phyloP scores from a whole-genome alignment of 805 yeast species.

The Cyberlindnera euphorbiiphila region DNA sequence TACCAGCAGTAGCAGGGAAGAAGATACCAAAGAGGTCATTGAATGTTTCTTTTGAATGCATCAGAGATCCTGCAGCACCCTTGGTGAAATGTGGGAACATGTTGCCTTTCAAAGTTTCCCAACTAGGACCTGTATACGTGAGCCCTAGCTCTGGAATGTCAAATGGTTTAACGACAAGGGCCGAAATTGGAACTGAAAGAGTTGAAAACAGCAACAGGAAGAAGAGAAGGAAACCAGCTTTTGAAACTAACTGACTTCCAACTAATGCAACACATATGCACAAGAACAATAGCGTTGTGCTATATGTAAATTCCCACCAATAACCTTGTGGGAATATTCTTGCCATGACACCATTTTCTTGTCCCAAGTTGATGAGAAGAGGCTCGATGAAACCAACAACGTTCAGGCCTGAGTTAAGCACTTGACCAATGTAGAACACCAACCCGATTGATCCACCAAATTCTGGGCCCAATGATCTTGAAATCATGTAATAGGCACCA shows the following conservation, averaged over 20 bases:
- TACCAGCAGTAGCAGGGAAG: slow-evolving; percentile 98
- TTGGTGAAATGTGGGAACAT: slow-evolving; percentile 75
- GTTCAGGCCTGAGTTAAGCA: slow-evolving; percentile 84
- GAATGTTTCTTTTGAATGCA: slow-evolving; percentile 63
- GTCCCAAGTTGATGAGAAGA: slow-evolving; percentile 72
- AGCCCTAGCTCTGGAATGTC: slow-evolving; percentile 44
- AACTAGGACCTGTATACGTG: slow-evolving; percentile 68
- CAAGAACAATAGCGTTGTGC: slow-evolving; percentile 60
- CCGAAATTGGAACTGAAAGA: slow-evolving; percentile 76
- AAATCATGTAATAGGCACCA: slow-evolving; percentile 97
- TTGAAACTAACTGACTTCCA: slow-evolving; percentile 78
- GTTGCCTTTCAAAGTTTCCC: slow-evolving; percentile 62
- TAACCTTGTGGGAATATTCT: slow-evolving; percentile 64
- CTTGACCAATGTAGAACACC: slow-evolving; percentile 92
- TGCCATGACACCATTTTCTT: slow-evolving; percentile 48
- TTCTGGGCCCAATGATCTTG: slow-evolving; percentile 93
- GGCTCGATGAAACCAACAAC: slow-evolving; percentile 97
- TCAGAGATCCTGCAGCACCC: slow-evolving; percentile 89
- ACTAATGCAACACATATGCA: slow-evolving; percentile 77
- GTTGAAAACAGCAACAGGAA: slow-evolving; percentile 66
- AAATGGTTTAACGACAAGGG: slow-evolving; percentile 63
- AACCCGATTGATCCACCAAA: slow-evolving; percentile 98
- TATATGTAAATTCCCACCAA: slow-evolving; percentile 66
- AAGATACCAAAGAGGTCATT: slow-evolving; percentile 88
- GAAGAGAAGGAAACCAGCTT: slow-evolving; percentile 75